These are phyloP conservation scores for Lodderomyces margitis DNA, from an alignment of 1,139 yeast species.

Conservation along the genomic window DNA sequence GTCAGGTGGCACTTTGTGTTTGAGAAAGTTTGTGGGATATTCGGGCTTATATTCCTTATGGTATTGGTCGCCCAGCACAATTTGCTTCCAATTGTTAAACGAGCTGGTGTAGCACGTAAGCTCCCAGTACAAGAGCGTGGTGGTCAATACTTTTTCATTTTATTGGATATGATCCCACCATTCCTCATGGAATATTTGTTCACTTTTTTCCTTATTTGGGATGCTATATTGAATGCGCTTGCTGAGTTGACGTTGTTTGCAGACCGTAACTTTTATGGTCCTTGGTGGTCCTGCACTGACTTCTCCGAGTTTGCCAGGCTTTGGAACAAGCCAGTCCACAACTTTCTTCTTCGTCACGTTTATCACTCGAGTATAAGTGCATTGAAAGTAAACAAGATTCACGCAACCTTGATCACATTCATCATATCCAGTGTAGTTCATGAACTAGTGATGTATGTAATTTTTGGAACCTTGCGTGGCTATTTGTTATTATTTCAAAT, in stretches of 20 bases:
- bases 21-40: slow-evolving; percentile 73
- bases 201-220: slow-evolving; percentile 91
- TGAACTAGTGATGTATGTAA: slow-evolving; percentile 88
- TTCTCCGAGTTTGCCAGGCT: slow-evolving; percentile 94
- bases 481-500: slow-evolving; percentile 79
- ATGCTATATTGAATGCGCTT: slow-evolving; percentile 79
- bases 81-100: slow-evolving; percentile 72
- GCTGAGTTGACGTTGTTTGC: slow-evolving; percentile 87
- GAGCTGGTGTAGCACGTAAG: slow-evolving; percentile 52
- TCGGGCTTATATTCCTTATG: slow-evolving; percentile 86
- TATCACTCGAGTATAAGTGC: slow-evolving; percentile 88
- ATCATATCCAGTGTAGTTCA: slow-evolving; percentile 79
- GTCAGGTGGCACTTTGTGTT: slow-evolving; percentile 70
- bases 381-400: slow-evolving; percentile 57
- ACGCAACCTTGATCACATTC: slow-evolving; percentile 81
- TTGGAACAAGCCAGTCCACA: slow-evolving; percentile 97
- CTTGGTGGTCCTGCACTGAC: slow-evolving; percentile 96
- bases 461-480: slow-evolving; percentile 77
- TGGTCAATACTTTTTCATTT: slow-evolving; percentile 54
- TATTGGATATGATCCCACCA: slow-evolving; percentile 78
- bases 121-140: slow-evolving; percentile 48
- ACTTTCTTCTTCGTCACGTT: slow-evolving; percentile 85
- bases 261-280: slow-evolving; percentile 89
- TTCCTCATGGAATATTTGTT: slow-evolving; percentile 72
- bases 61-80: slow-evolving; percentile 74